Percentiles rank a stretch among this genome's conserved stretches.
Conservation (phyloP, 2,329 filamentous ascomycete genomes). For the Fonsecaea erecta region DNA sequence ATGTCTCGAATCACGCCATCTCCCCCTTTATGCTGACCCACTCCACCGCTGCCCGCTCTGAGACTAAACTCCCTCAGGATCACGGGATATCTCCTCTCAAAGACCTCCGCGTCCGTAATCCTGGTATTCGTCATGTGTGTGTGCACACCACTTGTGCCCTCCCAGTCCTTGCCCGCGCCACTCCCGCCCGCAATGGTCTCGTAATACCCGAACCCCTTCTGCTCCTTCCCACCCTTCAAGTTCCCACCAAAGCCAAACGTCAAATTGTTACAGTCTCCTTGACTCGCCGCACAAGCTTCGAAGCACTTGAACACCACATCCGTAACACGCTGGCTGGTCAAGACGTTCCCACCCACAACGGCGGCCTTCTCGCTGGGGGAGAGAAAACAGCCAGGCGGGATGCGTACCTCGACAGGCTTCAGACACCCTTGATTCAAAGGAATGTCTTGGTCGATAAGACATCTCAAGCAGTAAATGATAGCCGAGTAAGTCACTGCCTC, state of each 20-base stretch:
- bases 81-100: conserved; percentile 79
- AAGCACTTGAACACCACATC: conserved; percentile 84
- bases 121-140: conserved; percentile 88
- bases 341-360: conserved; percentile 81
- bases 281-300: conserved; percentile 74
- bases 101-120: conserved; percentile 81
- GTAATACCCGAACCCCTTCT: conserved; percentile 84
- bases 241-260: conserved; percentile 82
- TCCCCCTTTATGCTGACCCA: conserved; percentile 70
- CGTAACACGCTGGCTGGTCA: conserved; percentile 78
- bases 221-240: conserved; percentile 42
- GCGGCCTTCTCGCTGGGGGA: conserved; percentile 76
- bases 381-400: conserved; percentile 73
- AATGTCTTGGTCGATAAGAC: conserved; percentile 79
- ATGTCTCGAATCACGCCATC: conserved; percentile 81
- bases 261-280: conserved; percentile 83
- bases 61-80: conserved; percentile 74
- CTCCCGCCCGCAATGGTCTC: conserved; percentile 83
- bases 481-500: conserved; percentile 81
- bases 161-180: conserved; percentile 76
- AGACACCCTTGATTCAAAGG: conserved; percentile 86
- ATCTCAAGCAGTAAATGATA: conserved; percentile 84
- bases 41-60: conserved; percentile 66
- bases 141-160: conserved; percentile 76
- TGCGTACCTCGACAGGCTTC: conserved; percentile 73